A percentile compares a stretch with the other conserved stretches of the same genome.
These are phyloP conservation scores for Yamadazyma takamatsuzukensis DNA, from an alignment of 805 yeast genomes.

Conservation along the genomic window DNA sequence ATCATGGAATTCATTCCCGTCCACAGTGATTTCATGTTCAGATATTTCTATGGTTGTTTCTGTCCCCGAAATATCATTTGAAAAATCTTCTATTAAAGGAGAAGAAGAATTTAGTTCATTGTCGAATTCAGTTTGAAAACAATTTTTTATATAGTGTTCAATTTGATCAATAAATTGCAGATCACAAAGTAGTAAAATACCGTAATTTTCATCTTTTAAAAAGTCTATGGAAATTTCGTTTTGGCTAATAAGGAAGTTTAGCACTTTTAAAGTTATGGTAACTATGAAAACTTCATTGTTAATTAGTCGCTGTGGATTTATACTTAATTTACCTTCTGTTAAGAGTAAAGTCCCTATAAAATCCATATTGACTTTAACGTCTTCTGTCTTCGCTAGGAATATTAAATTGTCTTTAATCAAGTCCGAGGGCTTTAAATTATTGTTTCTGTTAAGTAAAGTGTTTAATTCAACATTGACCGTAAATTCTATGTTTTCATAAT, in stretches of 20 bases:
- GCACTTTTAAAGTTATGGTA: slow-evolving; percentile 20
- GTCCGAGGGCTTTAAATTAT: slow-evolving; percentile 25
- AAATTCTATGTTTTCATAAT: slow-evolving; percentile 14
- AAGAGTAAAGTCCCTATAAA: slow-evolving; percentile 5
- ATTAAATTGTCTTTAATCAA: slow-evolving; percentile 32
- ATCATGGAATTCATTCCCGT: slow-evolving; percentile 1
- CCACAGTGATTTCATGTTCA: slow-evolving; percentile 9
- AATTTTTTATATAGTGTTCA: slow-evolving; percentile 21
- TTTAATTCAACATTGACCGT: slow-evolving; percentile 33
- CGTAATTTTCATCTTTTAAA: slow-evolving; percentile 27
- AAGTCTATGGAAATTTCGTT: slow-evolving; percentile 19
- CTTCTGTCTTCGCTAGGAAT: slow-evolving; percentile 24
- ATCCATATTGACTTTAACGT: slow-evolving; percentile 1
- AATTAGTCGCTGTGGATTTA: slow-evolving; percentile 7
- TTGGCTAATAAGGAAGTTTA: slow-evolving; percentile 14
- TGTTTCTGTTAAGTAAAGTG: slow-evolving; percentile 28
- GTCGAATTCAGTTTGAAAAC: slow-evolving; percentile 8
- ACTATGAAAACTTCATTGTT: slow-evolving; percentile 33
- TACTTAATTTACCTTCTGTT: slow-evolving; percentile 3
- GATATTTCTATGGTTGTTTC: slow-evolving; percentile 17
- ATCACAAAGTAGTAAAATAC: slow-evolving; percentile 25
- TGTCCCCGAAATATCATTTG: slow-evolving; percentile 12
- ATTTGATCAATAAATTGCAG: slow-evolving; percentile 21
- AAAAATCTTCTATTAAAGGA: no score
- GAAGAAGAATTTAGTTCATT: no score